phyloP scores from a whole-genome alignment of 257 asterid genomes.

The Solanum boliviense region DNA sequence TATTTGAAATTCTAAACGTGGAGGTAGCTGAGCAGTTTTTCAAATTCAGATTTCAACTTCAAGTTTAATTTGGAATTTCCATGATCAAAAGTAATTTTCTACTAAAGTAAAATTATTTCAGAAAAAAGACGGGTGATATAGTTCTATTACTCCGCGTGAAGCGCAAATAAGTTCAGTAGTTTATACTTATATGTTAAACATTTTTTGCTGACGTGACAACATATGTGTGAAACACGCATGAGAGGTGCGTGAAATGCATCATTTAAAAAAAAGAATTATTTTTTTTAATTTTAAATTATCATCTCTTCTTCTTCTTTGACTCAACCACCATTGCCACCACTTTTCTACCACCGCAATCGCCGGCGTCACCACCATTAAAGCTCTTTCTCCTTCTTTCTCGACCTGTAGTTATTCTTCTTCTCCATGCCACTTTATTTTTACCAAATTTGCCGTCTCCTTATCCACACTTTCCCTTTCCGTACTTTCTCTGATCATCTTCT shows the following conservation, averaged over 20 bases:
- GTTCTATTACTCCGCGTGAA: too few species aligned
- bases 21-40: too few species aligned
- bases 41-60: too few species aligned
- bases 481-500: not conserved
- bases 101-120: too few species aligned
- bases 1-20: too few species aligned
- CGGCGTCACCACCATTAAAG: not conserved
- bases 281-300: not conserved
- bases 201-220: not conserved
- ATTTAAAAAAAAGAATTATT: too few species aligned
- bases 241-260: not conserved
- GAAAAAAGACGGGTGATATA: too few species aligned
- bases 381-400: not conserved
- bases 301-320: not conserved
- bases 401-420: not conserved
- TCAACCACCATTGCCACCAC: not conserved
- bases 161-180: too few species aligned
- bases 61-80: too few species aligned
- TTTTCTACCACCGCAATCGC: not conserved
- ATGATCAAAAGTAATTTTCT: too few species aligned
- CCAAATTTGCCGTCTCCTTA: fast-evolving
- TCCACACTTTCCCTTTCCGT: too few species aligned
- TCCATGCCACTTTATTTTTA: not conserved
- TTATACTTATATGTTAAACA: too few species aligned
- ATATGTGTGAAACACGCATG: not conserved